Evolutionary conservation across 352 stramenopile genomes (phyloP).

Genomic region (Phytopythium helicoides): DNA sequence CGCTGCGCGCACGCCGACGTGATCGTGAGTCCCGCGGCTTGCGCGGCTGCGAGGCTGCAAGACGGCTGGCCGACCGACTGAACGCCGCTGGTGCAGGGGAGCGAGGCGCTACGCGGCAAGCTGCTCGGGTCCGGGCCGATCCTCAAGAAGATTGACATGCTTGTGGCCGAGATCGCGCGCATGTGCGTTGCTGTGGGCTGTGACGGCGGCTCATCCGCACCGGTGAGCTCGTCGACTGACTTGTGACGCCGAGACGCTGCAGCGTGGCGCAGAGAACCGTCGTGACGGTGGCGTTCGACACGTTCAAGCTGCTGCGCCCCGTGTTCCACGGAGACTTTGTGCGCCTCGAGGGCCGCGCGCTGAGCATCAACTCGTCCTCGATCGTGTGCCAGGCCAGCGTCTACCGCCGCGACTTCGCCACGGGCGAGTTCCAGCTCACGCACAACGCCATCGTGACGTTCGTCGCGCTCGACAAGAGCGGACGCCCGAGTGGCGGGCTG

Average conservation of each 20-base stretch:
- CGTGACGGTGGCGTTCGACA: slow-evolving; percentile 46
- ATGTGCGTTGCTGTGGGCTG: no score
- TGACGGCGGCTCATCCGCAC: background rate
- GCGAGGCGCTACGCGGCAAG: slow-evolving; percentile 47
- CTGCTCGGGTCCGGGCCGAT: slow-evolving; percentile 46
- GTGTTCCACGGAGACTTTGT: slow-evolving; percentile 39
- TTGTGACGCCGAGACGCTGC: background rate
- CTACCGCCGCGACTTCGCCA: slow-evolving; percentile 20
- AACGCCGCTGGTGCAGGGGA: no score
- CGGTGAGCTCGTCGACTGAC: background rate
- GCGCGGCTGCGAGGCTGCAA: no score
- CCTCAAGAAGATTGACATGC: slow-evolving; percentile 42
- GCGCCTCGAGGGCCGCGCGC: slow-evolving; percentile 44
- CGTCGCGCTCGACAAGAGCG: slow-evolving; percentile 27
- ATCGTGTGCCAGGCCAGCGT: slow-evolving; percentile 20
- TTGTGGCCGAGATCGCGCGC: slow-evolving; percentile 8
- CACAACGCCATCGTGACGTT: slow-evolving; percentile 36
- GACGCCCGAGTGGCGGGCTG: slow-evolving; percentile 12
- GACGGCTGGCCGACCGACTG: no score
- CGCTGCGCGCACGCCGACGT: slow-evolving; percentile 22
- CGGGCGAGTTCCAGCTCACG: slow-evolving; percentile 24
- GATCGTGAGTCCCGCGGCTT: slow-evolving; percentile 12
- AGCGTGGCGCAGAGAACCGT: slow-evolving; percentile 28
- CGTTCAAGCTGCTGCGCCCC: slow-evolving; percentile 34
- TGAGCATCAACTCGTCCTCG: slow-evolving; percentile 32